These are phyloP conservation scores for Phytophthora fragariaefolia DNA, from an alignment of 352 stramenopile genomes.

Conservation along the genomic window DNA sequence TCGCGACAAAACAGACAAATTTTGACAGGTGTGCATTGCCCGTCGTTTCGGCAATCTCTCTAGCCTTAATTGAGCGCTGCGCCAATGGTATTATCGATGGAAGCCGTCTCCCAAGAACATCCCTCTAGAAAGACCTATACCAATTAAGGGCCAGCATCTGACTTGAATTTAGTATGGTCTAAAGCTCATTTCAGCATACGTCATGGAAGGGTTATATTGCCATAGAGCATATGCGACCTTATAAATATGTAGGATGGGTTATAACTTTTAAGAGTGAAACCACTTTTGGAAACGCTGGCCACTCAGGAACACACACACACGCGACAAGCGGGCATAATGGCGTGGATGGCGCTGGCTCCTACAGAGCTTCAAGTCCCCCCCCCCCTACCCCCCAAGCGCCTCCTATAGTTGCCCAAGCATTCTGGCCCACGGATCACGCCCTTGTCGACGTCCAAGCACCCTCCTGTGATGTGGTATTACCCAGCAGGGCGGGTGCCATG, in stretches of 20 bases:
- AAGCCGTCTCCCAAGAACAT: background rate
- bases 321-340: background rate
- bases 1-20: background rate
- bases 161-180: background rate
- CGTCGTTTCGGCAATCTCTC: background rate
- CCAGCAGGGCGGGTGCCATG: background rate
- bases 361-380: background rate
- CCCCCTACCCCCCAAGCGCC: background rate
- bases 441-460: background rate
- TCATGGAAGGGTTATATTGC: background rate
- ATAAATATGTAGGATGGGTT: background rate
- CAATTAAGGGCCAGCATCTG: too few species aligned
- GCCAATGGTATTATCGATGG: background rate
- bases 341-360: background rate
- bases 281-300: background rate
- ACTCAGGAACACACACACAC: background rate
- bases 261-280: background rate
- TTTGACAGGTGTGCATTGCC: background rate
- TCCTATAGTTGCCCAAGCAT: background rate
- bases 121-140: background rate
- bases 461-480: background rate
- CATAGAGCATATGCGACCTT: background rate
- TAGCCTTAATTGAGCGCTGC: background rate
- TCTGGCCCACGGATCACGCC: background rate
- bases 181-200: background rate